Evolutionary conservation across 345 rosid genomes (phyloP).

Genomic region (Bruguiera parviflora): DNA sequence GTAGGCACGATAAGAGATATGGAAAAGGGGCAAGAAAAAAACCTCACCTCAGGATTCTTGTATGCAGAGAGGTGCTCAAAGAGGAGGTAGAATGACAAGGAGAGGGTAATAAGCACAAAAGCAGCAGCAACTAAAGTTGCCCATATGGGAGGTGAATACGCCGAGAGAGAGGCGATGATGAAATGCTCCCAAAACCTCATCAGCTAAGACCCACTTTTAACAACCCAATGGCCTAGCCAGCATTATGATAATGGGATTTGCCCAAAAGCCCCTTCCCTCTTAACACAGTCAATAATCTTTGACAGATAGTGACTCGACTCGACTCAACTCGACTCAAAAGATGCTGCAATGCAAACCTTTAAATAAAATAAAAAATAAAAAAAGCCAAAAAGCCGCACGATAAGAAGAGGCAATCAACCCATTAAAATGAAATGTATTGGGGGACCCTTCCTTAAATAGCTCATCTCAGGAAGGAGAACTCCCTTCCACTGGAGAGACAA

Average conservation of each 20-base stretch:
- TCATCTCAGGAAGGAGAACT: too few species aligned
- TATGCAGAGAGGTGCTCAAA: constrained; percentile 93
- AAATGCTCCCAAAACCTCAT: constrained; percentile 19
- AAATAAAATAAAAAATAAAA: neutral
- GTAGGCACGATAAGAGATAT: neutral
- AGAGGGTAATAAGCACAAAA: constrained; percentile 52
- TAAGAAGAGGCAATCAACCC: neutral
- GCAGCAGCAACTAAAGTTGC: constrained; percentile 59
- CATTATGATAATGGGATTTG: constrained; percentile 6
- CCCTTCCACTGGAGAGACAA: too few species aligned
- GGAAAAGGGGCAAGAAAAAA: neutral
- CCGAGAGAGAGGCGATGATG: neutral
- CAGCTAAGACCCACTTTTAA: constrained; percentile 12
- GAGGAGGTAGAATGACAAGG: constrained; percentile 73
- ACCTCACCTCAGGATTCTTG: constrained; percentile 87
- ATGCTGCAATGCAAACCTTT: neutral
- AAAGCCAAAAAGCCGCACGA: neutral
- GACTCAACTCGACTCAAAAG: neutral
- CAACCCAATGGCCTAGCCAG: neutral
- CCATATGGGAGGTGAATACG: constrained; percentile 43
- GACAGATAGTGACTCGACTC: neutral
- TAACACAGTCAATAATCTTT: neutral
- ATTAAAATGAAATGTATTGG: too few species aligned
- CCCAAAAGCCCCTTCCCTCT: neutral
- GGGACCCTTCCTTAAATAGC: too few species aligned